Evolutionary conservation across 371 early-diverging fungal species (phyloP), one percentile per base, ranked within the genome.

Genomic region (Actinomortierella ambigua): DNA sequence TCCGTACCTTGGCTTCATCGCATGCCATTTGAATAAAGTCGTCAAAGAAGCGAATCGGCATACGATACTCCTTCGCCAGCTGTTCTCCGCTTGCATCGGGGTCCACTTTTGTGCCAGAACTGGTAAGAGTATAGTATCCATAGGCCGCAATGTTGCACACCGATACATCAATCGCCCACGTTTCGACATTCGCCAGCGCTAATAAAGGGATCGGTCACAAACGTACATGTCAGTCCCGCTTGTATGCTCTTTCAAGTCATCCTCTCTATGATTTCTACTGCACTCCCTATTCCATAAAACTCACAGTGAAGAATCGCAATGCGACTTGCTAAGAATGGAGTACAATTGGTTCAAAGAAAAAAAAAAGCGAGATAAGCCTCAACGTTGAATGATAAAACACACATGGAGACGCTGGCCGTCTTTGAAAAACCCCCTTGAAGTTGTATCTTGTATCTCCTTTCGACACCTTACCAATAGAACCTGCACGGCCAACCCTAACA

Each of bases 101-200:
- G 23, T 59, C 57, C 58, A 55, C 43, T n/a, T 47, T 53, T 13
- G 63, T 48, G 53, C 77, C 75, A 14, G 75, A 63, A 17, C 57
- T 60, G 2, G 60, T 59, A 28, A 57, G 59, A 4, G 67, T 73
- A 23, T 73, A 73, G 42, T 66, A 67, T 44, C 75, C 75, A 41
- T 66, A 73, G 20, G 67, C 55, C 2, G 82, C 81, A 59, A 84
- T 86, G 43, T 82, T 82, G 62, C 83, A 84, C 62, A 80, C 68
- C 9, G 84, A 84, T 1, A 84, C 77, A 54, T 87, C 87, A 41
- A 87, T 84, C 24, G 87, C 87, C 85, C 84, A 87, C 44, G 82
- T 82, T 59, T 87, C 87, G 28, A 87, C 80, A 42, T 80, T 82
- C 13, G 85, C 85, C 15, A 86, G 68, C 2, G 84, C 76, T 70